phyloP scores from a whole-genome alignment of 129 eudicot species.

The Escallonia rubra region DNA sequence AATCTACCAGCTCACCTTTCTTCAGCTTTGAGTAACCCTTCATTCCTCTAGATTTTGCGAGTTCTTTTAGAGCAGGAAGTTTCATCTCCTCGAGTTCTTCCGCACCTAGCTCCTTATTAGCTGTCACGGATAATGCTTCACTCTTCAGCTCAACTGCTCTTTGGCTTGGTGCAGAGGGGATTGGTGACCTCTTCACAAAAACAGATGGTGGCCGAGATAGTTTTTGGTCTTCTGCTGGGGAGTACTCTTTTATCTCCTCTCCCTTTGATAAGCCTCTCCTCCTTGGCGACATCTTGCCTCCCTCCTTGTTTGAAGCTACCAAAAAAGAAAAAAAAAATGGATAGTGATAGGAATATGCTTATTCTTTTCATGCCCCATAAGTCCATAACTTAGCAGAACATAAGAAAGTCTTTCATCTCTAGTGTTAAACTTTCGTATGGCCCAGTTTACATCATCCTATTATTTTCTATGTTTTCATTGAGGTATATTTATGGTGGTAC shows the following conservation, averaged over 20 bases:
- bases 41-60: conserved; percentile 61
- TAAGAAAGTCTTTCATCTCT: too few species aligned
- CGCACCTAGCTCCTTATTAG: neutral
- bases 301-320: conserved; percentile 28
- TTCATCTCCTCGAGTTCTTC: conserved; percentile 40
- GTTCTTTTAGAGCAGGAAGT: conserved; percentile 44
- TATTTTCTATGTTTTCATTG: too few species aligned
- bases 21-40: conserved; percentile 62
- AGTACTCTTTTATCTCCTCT: conserved; percentile 11
- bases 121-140: neutral
- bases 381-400: too few species aligned
- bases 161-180: conserved; percentile 28
- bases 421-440: too few species aligned
- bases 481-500: too few species aligned
- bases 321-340: neutral
- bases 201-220: conserved; percentile 49
- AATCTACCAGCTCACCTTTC: conserved; percentile 54
- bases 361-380: too few species aligned
- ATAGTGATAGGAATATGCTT: neutral
- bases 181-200: conserved; percentile 58
- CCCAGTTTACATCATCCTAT: too few species aligned
- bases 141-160: conserved; percentile 15
- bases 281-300: conserved; percentile 11
- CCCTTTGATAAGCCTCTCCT: conserved; percentile 14
- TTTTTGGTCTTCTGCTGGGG: conserved; percentile 9